These are phyloP conservation scores for Paecilomyces sp. DNA, from an alignment of 2,329 filamentous ascomycete species.

Conservation along the genomic window DNA sequence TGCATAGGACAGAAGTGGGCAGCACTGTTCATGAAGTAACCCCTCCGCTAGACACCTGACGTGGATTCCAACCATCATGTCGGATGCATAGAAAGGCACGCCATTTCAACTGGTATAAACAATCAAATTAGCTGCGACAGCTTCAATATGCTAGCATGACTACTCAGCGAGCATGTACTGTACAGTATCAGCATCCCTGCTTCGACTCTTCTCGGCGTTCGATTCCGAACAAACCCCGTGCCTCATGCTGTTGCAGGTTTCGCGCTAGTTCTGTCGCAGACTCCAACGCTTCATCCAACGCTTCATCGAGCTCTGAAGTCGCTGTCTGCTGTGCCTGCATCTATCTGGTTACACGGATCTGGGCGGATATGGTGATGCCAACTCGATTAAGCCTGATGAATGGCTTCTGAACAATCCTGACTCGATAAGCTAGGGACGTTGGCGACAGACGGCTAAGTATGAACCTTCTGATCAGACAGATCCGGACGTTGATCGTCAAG, in stretches of 20 bases:
- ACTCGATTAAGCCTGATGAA: neutral
- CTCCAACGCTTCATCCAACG: neutral
- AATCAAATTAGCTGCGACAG: neutral
- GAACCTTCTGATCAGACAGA: conserved; percentile 42
- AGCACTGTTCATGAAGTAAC: too few species aligned
- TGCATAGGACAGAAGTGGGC: too few species aligned
- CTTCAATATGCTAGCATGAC: neutral
- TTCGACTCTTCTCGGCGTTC: neutral
- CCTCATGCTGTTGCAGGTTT: neutral
- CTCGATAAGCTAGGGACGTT: neutral
- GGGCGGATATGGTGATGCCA: neutral
- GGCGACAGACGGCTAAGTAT: conserved; percentile 1
- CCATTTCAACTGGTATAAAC: too few species aligned
- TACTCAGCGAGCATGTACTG: too few species aligned
- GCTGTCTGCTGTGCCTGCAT: neutral
- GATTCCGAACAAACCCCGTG: neutral
- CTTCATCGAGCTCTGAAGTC: neutral
- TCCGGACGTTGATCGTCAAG: conserved; percentile 52
- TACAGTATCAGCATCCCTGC: too few species aligned
- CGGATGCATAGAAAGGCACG: too few species aligned
- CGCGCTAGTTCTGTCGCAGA: neutral
- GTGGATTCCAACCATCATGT: too few species aligned
- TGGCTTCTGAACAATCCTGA: neutral
- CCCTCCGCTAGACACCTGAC: too few species aligned
- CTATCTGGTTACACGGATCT: neutral